Base-by-base conservation (phyloP, 345 rosid genomes). In the Moricandia arvensis region DNA sequence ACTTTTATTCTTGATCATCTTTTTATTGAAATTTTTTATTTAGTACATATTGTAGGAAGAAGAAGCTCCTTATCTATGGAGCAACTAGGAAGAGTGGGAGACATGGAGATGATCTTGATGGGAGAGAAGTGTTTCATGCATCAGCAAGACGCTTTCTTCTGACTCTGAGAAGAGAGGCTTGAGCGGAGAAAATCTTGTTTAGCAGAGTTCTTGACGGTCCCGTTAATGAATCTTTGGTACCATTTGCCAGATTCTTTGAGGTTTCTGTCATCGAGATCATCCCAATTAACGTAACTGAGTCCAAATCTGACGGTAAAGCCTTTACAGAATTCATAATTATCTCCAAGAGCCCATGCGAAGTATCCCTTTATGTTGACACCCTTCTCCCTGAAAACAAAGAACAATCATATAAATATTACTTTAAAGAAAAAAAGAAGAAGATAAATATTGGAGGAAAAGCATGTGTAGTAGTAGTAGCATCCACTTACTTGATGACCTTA, bases 281-380 rank as follows among this genome's bases (percentile, higher is more conserved):
- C 24, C 24, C 24, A 21, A 21, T 21, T 21, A 21, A 21, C 24
- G 24, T 21, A 21, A 21, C 24, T 21, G 24, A 21, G 24, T 21
- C 24, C 24, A 21, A 21, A 21, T 21, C 24, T 21, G 24, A 21
- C 24, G 69, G 63, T 59, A 27, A 26, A 75, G 2, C 69, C 74
- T 2, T 34, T 16, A 11, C 45, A 7, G 16, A 75, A 75, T 37
- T 75, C 74, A 41, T 75, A 75, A 17, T 69, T 75, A 13, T 76
- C 75, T 0, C 35, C 79, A 29, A 76, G 74, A 29, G 79, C 1
- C 74, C 79, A 76, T 3, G 6, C 69, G 26, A 76, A 68, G 29
- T 69, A 76, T 37, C 69, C 69, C 61, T 31, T 76, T 26, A 76
- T 64, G 5, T 76, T 69, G 34, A 17, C 13, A 2, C 5, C 2